A percentile compares a stretch with the other conserved stretches of the same genome.
These are phyloP conservation scores for Carex kokanica DNA, from an alignment of 176 grass and related monocot species.

Conservation along the genomic window DNA sequence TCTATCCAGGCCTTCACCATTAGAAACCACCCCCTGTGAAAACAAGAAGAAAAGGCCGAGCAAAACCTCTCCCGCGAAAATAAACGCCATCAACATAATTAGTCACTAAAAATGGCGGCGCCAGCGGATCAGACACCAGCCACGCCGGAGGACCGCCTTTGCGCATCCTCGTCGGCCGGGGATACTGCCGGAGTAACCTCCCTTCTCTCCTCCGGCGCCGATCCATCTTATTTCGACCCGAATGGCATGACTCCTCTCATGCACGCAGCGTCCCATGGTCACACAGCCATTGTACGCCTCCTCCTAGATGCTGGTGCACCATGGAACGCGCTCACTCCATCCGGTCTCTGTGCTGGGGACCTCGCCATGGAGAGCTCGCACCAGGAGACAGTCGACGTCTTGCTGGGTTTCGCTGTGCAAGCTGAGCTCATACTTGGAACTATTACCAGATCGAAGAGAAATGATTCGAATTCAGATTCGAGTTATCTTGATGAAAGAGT, in stretches of 20 bases:
- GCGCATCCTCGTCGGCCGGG: slow-evolving; percentile 48
- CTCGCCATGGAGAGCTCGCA: slow-evolving; percentile 46
- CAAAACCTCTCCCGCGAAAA: slow-evolving; percentile 21
- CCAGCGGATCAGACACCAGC: slow-evolving; percentile 32
- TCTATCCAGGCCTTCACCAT: background rate
- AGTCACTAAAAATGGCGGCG: slow-evolving; percentile 52
- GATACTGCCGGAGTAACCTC: slow-evolving; percentile 29
- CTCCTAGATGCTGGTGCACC: slow-evolving; percentile 71
- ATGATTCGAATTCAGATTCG: background rate
- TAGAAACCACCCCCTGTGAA: background rate
- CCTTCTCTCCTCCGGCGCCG: slow-evolving; percentile 45
- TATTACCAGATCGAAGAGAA: slow-evolving; percentile 38
- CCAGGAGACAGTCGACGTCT: slow-evolving; percentile 55
- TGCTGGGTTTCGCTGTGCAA: slow-evolving; percentile 74
- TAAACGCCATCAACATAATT: background rate
- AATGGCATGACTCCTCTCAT: slow-evolving; percentile 69
- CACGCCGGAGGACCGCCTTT: slow-evolving; percentile 62
- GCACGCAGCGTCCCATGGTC: slow-evolving; percentile 57
- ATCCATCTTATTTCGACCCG: slow-evolving; percentile 63
- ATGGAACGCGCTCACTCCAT: slow-evolving; percentile 72
- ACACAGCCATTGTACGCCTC: slow-evolving; percentile 39
- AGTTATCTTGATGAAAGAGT: slow-evolving; percentile 75
- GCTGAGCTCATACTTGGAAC: slow-evolving; percentile 87
- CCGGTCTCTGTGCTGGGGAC: slow-evolving; percentile 58
- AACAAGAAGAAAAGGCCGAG: background rate